Percentiles rank a stretch among this genome's conserved stretches.
phyloP scores from a whole-genome alignment of 2,329 filamentous ascomycete species.

The Aspergillus transmontanensis region DNA sequence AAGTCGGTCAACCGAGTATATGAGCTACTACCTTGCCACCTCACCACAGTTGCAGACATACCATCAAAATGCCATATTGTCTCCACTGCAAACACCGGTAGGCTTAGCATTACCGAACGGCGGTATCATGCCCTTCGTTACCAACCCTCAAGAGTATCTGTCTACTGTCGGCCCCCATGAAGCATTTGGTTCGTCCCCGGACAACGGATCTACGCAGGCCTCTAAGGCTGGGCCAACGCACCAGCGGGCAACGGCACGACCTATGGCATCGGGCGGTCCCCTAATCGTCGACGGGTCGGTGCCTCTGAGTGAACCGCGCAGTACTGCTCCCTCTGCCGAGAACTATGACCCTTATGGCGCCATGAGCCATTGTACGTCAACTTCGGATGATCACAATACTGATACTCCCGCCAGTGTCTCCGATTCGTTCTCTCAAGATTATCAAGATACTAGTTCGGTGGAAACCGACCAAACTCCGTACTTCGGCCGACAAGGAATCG shows the following conservation, averaged over 20 bases:
- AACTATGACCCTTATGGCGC: slow-evolving; percentile 39
- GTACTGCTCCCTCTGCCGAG: slow-evolving; percentile 33
- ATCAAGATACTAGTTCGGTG: slow-evolving; percentile 39
- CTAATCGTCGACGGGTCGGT: slow-evolving; percentile 53
- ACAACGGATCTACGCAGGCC: slow-evolving; percentile 25
- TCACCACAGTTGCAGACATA: slow-evolving; percentile 46
- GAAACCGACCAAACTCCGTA: slow-evolving; percentile 36
- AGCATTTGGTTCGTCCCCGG: slow-evolving; percentile 22
- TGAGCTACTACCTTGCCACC: slow-evolving; percentile 50
- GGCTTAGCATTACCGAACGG: slow-evolving; percentile 44
- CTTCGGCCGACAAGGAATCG: slow-evolving; percentile 30
- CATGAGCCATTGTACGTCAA: slow-evolving; percentile 44
- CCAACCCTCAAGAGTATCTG: slow-evolving; percentile 38
- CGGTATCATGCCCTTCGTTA: slow-evolving; percentile 36
- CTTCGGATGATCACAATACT: slow-evolving; percentile 41
- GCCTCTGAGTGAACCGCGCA: slow-evolving; percentile 39
- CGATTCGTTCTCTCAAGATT: slow-evolving; percentile 42
- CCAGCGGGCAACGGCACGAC: slow-evolving; percentile 29
- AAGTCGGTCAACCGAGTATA: slow-evolving; percentile 44
- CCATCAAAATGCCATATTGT: slow-evolving; percentile 41
- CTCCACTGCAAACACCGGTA: slow-evolving; percentile 40
- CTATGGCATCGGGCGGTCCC: slow-evolving; percentile 38
- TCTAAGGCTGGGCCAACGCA: slow-evolving; percentile 24
- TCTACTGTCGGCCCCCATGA: slow-evolving; percentile 30
- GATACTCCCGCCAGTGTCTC: slow-evolving; percentile 42